phyloP scores from a whole-genome alignment of 768 basidiomycete species.

The Ramaria rubella region DNA sequence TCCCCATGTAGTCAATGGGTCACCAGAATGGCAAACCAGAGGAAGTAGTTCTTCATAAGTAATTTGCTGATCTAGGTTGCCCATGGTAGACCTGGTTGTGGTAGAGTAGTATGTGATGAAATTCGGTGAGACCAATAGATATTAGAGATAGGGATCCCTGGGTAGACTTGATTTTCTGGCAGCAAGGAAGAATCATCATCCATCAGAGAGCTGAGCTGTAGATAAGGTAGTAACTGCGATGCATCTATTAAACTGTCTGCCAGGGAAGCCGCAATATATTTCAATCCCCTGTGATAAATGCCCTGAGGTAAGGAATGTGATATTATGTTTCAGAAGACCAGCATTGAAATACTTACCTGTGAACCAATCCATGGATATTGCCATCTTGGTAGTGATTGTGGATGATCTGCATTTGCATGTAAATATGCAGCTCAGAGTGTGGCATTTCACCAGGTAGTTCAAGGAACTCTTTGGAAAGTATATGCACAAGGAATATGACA shows the following conservation, averaged over 20 bases:
- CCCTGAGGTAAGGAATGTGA: slow-evolving; percentile 55
- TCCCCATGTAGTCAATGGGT: background rate
- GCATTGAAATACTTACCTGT: slow-evolving; percentile 47
- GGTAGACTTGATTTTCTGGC: slow-evolving; percentile 23
- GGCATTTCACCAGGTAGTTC: slow-evolving; percentile 79
- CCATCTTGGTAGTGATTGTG: slow-evolving; percentile 58
- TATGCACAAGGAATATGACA: slow-evolving; percentile 27
- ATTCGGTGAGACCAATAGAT: slow-evolving; percentile 82
- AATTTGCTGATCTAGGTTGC: slow-evolving; percentile 70
- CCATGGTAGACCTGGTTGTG: slow-evolving; percentile 73
- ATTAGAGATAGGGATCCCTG: slow-evolving; percentile 54
- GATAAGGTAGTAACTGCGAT: slow-evolving; percentile 76
- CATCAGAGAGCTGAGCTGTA: slow-evolving; percentile 31
- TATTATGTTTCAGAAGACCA: background rate
- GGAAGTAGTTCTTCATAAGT: slow-evolving; percentile 81
- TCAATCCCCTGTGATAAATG: slow-evolving; percentile 77
- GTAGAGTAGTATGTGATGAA: slow-evolving; percentile 86
- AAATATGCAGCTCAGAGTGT: slow-evolving; percentile 77
- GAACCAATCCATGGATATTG: slow-evolving; percentile 76
- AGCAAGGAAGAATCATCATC: slow-evolving; percentile 14
- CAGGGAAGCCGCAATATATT: slow-evolving; percentile 51
- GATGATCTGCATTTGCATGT: slow-evolving; percentile 63
- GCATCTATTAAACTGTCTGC: slow-evolving; percentile 71
- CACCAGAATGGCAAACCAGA: slow-evolving; percentile 56
- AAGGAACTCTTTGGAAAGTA: slow-evolving; percentile 61